Percentiles rank a stretch among this genome's conserved stretches.
Evolutionary conservation across 768 basidiomycete genomes (phyloP).

Genomic region (Tricholoma sp.): DNA sequence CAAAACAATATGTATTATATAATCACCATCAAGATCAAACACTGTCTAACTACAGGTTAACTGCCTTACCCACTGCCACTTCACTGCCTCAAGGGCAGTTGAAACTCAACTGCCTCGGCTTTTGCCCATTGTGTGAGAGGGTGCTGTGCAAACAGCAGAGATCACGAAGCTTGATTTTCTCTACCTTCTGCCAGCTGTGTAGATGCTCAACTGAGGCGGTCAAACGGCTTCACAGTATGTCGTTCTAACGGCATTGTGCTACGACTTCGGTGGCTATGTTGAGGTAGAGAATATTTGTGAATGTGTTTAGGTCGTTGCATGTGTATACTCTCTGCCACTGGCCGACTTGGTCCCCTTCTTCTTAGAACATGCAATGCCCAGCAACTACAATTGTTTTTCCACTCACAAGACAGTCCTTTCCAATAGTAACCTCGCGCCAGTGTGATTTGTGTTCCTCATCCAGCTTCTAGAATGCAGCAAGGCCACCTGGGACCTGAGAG

Average conservation of each 20-base stretch:
- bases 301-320: not conserved
- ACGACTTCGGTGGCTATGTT: not conserved
- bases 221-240: not conserved
- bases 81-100: too few relatives aligned
- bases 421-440: not conserved
- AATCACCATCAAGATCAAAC: too few relatives aligned
- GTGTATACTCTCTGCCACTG: not conserved
- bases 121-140: too few relatives aligned
- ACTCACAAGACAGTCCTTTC: not conserved
- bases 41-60: too few relatives aligned
- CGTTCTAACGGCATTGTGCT: not conserved
- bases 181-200: not conserved
- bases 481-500: not conserved
- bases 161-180: not conserved
- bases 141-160: not conserved
- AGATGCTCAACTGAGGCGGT: not conserved
- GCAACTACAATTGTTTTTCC: not conserved
- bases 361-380: not conserved
- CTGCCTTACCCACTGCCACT: too few relatives aligned
- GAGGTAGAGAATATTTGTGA: slow-evolving; percentile 1
- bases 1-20: too few relatives aligned
- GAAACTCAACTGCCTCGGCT: too few relatives aligned
- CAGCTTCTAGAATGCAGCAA: not conserved
- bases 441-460: not conserved
- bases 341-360: not conserved